These are phyloP conservation scores for Populus tomentosa DNA, from an alignment of 441 rosid species.

Conservation along the genomic window DNA sequence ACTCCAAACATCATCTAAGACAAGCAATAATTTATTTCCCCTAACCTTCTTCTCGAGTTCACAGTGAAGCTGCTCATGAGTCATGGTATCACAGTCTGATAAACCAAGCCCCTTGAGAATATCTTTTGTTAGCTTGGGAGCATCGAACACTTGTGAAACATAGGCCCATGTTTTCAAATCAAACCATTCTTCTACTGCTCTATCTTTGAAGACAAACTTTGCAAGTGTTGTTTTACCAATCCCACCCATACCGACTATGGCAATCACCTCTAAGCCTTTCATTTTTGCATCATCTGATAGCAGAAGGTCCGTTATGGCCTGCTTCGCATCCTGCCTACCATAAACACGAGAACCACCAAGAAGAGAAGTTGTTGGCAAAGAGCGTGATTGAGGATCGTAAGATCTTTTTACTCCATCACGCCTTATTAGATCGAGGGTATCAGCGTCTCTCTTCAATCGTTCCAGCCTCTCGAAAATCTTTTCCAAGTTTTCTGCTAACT, in stretches of 20 bases:
- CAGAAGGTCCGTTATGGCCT: neutral
- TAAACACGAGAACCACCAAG: neutral
- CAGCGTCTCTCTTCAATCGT: neutral
- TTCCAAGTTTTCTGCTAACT: neutral
- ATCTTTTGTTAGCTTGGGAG: neutral
- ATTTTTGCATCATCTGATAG: neutral
- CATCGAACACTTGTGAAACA: constrained; percentile 5
- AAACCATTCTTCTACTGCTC: neutral
- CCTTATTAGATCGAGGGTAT: neutral
- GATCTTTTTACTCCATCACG: neutral
- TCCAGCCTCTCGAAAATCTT: constrained; percentile 6
- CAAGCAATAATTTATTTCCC: neutral
- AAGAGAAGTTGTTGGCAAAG: constrained; percentile 6
- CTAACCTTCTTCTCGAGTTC: neutral
- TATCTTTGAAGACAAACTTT: neutral
- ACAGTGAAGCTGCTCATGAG: neutral
- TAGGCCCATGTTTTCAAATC: constrained; percentile 4
- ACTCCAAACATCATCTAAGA: constrained; percentile 26
- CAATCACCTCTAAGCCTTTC: neutral
- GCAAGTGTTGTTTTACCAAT: constrained; percentile 11
- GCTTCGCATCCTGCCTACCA: constrained; percentile 13
- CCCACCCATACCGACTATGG: constrained; percentile 12
- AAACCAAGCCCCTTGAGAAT: neutral
- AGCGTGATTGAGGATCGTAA: too few species aligned
- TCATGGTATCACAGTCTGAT: neutral